Base-by-base conservation (phyloP, 192 early-diverging fungal genomes). In the Coemansia sp. region DNA sequence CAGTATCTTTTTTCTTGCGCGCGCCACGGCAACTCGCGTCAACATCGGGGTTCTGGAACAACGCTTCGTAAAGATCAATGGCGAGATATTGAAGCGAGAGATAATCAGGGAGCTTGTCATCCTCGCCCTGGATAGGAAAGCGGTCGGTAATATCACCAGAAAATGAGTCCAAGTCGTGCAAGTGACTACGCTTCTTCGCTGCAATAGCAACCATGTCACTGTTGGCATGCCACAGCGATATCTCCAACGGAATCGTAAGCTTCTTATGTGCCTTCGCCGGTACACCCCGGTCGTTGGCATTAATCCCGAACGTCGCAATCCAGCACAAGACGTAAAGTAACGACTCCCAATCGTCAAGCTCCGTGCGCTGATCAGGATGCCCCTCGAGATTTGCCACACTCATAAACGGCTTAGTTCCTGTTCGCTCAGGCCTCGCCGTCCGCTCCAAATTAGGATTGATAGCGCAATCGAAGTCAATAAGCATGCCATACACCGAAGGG, bases 291-390 rank as follows among this genome's bases (percentile, higher is more conserved):
- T 69, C 48, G 16, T 63, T n/a, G 7, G 19, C 10, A 10, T 51
- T 71, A 45, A 68, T 34, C 1, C 77, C 77, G 45, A 46, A 67
- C 0, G 76, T 65, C 5, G 63, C 62, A 33, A 69, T 27, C 62
- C 63, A 69, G 53, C 69, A 72, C n/a, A 79, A 11, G 10, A 79
- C 7, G 29, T 73, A 73, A 7, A 79, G 39, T 10, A 79, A 11
- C 13, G 72, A 73, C 24, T 78, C 76, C 76, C 70, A 73, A 29
- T 78, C 76, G 39, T 78, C 70, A 0, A 79, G 44, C 0, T 41
- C 62, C 1, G 67, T 67, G 29, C 67, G 60, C 17, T 33, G 7
- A 1, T 54, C 59, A 13, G 13, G 6, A 17, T 31, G 24, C 5
- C 40, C 16, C 14, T 60, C 48, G 6, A 79, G 61, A 19, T 75